A percentile compares a stretch with the other conserved stretches of the same genome.
These are phyloP conservation scores for Nigrospora osmanthi DNA, from an alignment of 2,329 filamentous ascomycete species.

Conservation along the genomic window DNA sequence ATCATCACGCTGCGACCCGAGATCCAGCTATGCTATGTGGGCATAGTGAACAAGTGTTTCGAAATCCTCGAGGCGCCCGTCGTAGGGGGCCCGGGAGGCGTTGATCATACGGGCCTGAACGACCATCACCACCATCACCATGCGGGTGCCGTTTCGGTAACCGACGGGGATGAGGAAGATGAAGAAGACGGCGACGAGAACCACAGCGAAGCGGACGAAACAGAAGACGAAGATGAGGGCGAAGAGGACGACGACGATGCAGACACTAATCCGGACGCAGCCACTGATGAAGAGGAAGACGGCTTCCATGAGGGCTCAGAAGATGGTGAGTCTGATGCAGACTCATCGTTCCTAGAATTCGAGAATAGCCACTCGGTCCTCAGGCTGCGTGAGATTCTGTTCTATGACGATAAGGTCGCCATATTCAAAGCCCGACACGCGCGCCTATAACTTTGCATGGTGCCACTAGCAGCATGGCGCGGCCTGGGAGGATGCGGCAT, in stretches of 20 bases:
- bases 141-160: neutral
- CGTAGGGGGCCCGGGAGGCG: slow-evolving; percentile 27
- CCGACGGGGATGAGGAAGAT: slow-evolving; percentile 4
- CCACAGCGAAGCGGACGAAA: slow-evolving; percentile 25
- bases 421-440: slow-evolving; percentile 71
- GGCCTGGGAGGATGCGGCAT: no score
- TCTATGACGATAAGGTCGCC: slow-evolving; percentile 76
- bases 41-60: slow-evolving; percentile 70
- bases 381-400: slow-evolving; percentile 68
- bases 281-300: slow-evolving; percentile 40
- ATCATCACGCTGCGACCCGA: slow-evolving; percentile 71
- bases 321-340: slow-evolving; percentile 42
- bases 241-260: slow-evolving; percentile 32
- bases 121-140: slow-evolving; percentile 8
- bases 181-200: slow-evolving; percentile 23
- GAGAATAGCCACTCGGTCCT: slow-evolving; percentile 26
- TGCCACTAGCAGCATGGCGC: no score
- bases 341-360: slow-evolving; percentile 39
- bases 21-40: slow-evolving; percentile 70
- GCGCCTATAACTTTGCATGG: neutral
- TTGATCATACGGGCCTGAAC: slow-evolving; percentile 5
- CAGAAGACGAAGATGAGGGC: slow-evolving; percentile 25
- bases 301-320: slow-evolving; percentile 32
- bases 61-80: slow-evolving; percentile 65
- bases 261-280: slow-evolving; percentile 31